These are phyloP conservation scores for Kluyveromyces sp. DNA, from an alignment of 1,139 yeast genomes.

Conservation along the genomic window DNA sequence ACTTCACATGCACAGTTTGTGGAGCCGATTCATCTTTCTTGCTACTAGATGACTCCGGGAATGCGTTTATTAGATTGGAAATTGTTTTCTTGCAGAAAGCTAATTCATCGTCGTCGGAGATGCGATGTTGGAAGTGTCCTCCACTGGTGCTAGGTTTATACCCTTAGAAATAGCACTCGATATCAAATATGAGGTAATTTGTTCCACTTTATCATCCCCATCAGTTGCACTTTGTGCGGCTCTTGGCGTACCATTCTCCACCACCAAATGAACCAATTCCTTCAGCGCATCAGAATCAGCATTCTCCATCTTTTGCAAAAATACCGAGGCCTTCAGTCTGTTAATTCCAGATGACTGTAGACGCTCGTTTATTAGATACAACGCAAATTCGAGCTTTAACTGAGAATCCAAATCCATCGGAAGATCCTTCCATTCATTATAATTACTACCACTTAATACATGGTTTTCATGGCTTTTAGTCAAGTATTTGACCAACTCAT, in stretches of 20 bases:
- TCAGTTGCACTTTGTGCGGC: background rate
- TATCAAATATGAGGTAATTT: slow-evolving; percentile 24
- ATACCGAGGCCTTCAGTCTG: slow-evolving; percentile 8
- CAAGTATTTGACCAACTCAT: slow-evolving; percentile 1
- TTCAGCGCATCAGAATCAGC: background rate
- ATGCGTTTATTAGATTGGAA: slow-evolving; percentile 16
- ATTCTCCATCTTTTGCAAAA: background rate
- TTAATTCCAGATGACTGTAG: background rate
- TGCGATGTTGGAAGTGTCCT: background rate
- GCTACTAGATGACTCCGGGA: background rate
- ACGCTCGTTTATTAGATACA: slow-evolving; percentile 1
- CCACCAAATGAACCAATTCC: slow-evolving; percentile 1
- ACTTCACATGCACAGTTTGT: too few species aligned
- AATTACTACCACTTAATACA: background rate
- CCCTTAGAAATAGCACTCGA: slow-evolving; percentile 26
- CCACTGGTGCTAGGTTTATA: slow-evolving; percentile 20
- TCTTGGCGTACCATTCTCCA: background rate
- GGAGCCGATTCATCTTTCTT: background rate
- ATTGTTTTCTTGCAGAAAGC: slow-evolving; percentile 22
- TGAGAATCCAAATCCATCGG: slow-evolving; percentile 5
- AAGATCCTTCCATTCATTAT: slow-evolving; percentile 1
- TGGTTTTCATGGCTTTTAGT: background rate
- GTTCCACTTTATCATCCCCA: slow-evolving; percentile 15
- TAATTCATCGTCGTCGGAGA: slow-evolving; percentile 16
- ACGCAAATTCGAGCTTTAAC: background rate